Evolutionary conservation across 768 basidiomycete genomes (phyloP).

Genomic region (Nidula microcarpa): DNA sequence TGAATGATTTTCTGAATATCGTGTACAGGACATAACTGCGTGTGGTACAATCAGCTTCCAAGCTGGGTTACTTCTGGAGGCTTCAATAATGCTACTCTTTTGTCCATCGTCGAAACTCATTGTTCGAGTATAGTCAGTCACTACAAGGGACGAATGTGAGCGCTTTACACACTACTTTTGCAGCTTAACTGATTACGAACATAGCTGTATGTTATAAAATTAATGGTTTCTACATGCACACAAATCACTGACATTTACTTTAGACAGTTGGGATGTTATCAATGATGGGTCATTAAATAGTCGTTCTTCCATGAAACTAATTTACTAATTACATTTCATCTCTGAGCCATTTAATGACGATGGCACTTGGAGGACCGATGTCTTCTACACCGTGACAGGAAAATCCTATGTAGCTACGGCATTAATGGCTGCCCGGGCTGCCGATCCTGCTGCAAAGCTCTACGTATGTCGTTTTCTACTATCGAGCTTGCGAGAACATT

Average conservation of each 20-base stretch:
- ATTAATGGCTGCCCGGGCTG: slow-evolving; percentile 32
- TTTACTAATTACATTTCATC: background rate
- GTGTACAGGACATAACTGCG: slow-evolving; percentile 37
- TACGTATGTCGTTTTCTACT: background rate
- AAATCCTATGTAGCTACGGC: slow-evolving; percentile 45
- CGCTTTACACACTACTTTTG: too few relatives aligned
- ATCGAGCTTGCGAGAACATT: background rate
- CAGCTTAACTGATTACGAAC: background rate
- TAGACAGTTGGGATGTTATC: slow-evolving; percentile 50
- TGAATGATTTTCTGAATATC: background rate
- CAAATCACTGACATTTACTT: background rate
- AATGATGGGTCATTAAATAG: slow-evolving; percentile 27
- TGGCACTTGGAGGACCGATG: slow-evolving; percentile 50
- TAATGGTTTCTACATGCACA: background rate
- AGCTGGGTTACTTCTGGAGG: slow-evolving; percentile 42
- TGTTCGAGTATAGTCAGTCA: slow-evolving; percentile 44
- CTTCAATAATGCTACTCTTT: slow-evolving; percentile 36
- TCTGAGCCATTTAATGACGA: slow-evolving; percentile 57
- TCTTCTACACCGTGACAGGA: slow-evolving; percentile 51
- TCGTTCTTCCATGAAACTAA: background rate
- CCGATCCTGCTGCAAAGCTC: slow-evolving; percentile 37
- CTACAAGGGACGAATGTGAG: slow-evolving; percentile 49
- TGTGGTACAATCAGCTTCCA: slow-evolving; percentile 53
- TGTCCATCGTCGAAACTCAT: slow-evolving; percentile 43
- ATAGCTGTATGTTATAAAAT: background rate